Evolutionary conservation across 2,329 filamentous ascomycete species (phyloP).

Genomic region (Trichoderma lentiforme): DNA sequence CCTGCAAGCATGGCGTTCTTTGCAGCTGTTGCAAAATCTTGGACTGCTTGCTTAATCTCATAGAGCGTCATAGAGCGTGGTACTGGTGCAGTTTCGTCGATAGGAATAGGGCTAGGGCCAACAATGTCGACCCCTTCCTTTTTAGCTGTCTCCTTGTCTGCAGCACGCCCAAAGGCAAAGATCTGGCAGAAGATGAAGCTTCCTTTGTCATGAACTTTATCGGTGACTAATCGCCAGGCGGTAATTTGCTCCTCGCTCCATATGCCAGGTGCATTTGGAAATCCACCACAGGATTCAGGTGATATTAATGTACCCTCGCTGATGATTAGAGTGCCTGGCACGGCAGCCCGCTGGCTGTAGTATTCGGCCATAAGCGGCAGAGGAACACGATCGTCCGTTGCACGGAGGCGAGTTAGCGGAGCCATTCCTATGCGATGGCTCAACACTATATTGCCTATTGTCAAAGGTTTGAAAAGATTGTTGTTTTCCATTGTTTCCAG

Average conservation of each 20-base stretch:
- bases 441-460: neutral
- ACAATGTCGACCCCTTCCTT: constrained; percentile 20
- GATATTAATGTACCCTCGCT: constrained; percentile 47
- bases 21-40: constrained; percentile 54
- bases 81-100: neutral
- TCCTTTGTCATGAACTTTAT: constrained; percentile 62
- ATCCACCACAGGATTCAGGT: constrained; percentile 24
- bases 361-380: constrained; percentile 35
- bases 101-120: neutral
- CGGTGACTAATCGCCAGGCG: constrained; percentile 59
- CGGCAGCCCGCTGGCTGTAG: constrained; percentile 43
- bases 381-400: neutral
- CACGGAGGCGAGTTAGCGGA: neutral
- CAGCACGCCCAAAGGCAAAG: constrained; percentile 60
- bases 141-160: constrained; percentile 27
- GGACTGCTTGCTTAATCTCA: constrained; percentile 64
- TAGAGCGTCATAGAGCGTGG: constrained; percentile 38
- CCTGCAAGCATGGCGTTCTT: constrained; percentile 60
- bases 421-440: neutral
- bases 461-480: constrained; percentile 19
- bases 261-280: constrained; percentile 51
- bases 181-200: constrained; percentile 62
- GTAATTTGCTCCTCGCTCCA: constrained; percentile 52
- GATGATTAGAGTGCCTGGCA: constrained; percentile 43
- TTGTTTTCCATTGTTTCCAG: neutral